Evolutionary conservation across 495 filamentous ascomycete genomes (phyloP), one percentile per base, ranked within the genome.

Genomic region (Recurvomyces mirabilis): DNA sequence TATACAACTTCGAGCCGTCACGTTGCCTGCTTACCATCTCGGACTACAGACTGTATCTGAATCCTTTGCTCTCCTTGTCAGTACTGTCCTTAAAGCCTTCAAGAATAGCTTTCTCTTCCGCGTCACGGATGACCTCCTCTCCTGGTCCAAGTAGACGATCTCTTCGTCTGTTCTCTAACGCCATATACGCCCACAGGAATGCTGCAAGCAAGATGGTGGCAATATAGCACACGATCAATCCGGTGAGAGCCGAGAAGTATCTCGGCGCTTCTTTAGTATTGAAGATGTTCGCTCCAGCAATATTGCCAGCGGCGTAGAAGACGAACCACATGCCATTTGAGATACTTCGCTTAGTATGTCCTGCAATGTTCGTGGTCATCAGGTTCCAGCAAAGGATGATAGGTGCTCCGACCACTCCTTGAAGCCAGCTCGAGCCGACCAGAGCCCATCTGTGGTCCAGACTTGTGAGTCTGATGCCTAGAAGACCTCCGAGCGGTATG

Each of bases 391-490:
- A 19, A 12, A 47, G 38, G 43, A 41, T 47, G 36, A 47, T 41
- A 4, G 41, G 41, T 4, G 41, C 41, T 5, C 41, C 41, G 17
- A 51, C n/a, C 24, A 51, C 35, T 7, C 25, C 35, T 26, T 45
- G 47, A 18, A 77, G 47, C 73, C 73, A 77, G 19, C 65, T 67
- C 51, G 69, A 72, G 32, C 65, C 72, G 21, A 74, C 68, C 3
- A 77, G 61, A 5, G 62, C 65, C 59, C 64, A 74, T 15, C 65
- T 65, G 24, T 73, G 65, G 20, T 68, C 56, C 4, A 71, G 50
- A 29, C 51, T 48, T 0, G 61, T 69, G 20, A 67, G 61, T 5
- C 61, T 52, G 44, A 70, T 69, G 3, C 69, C 68, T 2, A 70
- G 46, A 5, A 72, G 56, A 1, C 66, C 68, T 4, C 65, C 68